Evolutionary conservation across 1,284 basidiomycete genomes (phyloP).

Genomic region (Puccinia coronata): DNA sequence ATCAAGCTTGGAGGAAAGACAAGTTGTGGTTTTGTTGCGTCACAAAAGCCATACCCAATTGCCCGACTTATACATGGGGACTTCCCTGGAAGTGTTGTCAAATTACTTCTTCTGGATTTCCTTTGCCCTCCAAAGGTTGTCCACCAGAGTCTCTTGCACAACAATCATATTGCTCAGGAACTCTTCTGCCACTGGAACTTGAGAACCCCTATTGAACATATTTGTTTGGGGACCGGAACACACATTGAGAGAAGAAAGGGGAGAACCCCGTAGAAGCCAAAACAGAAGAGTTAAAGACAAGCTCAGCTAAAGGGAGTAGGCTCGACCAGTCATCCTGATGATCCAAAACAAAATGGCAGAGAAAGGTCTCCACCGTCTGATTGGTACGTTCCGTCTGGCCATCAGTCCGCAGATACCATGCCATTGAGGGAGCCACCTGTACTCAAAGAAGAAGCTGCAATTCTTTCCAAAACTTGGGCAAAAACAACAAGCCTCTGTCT

Average conservation of each 20-base stretch:
- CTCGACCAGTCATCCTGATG: conserved; percentile 53
- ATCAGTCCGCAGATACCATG: conserved; percentile 32
- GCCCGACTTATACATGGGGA: not conserved
- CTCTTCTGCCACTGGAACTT: not conserved
- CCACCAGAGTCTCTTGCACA: not conserved
- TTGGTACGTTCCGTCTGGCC: conserved; percentile 19
- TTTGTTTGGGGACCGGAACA: not conserved
- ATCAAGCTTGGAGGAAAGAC: not conserved
- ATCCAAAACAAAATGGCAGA: conserved; percentile 51
- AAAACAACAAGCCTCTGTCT: conserved; percentile 13
- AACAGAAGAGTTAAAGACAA: conserved; percentile 59
- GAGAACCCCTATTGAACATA: not conserved
- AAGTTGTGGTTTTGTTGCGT: not conserved
- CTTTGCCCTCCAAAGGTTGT: not conserved
- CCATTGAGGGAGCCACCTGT: conserved; percentile 11
- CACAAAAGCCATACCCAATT: not conserved
- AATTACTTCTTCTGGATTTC: not conserved
- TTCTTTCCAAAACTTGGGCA: not conserved
- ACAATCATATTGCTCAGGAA: not conserved
- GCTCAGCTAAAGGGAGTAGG: conserved; percentile 56
- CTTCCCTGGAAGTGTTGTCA: not conserved
- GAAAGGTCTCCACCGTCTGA: conserved; percentile 29
- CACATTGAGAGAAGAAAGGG: conserved; percentile 58
- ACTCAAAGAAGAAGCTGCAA: not conserved
- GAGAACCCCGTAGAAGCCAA: conserved; percentile 56